Conservation (phyloP, 2,329 filamentous ascomycete genomes). For the Talaromyces sp. region DNA sequence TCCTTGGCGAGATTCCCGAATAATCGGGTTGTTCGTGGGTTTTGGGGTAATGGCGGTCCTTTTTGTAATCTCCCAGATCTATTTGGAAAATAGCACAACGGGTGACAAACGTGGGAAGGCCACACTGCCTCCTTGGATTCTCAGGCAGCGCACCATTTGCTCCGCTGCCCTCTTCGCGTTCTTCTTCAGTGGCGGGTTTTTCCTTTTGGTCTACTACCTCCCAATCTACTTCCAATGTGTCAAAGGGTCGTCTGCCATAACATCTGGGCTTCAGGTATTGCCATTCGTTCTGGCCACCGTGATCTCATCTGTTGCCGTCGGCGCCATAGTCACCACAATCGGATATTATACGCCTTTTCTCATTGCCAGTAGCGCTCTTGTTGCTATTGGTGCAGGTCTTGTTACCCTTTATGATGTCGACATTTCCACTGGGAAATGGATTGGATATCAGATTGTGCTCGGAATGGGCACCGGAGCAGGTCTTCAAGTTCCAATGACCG, state of each 20-base stretch:
- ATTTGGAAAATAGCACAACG: slow-evolving; percentile 25
- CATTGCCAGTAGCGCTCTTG: slow-evolving; percentile 11
- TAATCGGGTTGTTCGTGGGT: slow-evolving; percentile 50
- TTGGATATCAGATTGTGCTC: slow-evolving; percentile 34
- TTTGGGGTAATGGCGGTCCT: slow-evolving; percentile 38
- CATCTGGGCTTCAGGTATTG: slow-evolving; percentile 45
- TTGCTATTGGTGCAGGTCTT: slow-evolving; percentile 23
- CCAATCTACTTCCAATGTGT: slow-evolving; percentile 50
- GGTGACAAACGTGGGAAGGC: background rate
- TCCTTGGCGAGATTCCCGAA: slow-evolving; percentile 36
- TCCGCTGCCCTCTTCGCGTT: slow-evolving; percentile 38
- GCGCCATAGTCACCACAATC: slow-evolving; percentile 4
- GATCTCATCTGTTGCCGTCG: slow-evolving; percentile 3
- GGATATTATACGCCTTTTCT: slow-evolving; percentile 21
- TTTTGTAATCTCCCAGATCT: slow-evolving; percentile 40
- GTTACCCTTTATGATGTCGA: slow-evolving; percentile 24
- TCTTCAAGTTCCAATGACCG: slow-evolving; percentile 29
- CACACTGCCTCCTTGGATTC: slow-evolving; percentile 34
- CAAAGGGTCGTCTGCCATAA: slow-evolving; percentile 32
- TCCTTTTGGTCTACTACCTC: slow-evolving; percentile 46
- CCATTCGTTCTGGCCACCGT: slow-evolving; percentile 25
- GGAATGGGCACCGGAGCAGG: slow-evolving; percentile 28
- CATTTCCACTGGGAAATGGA: slow-evolving; percentile 26
- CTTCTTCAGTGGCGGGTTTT: slow-evolving; percentile 37
- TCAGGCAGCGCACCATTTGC: slow-evolving; percentile 39